Conservation (phyloP, 1,139 yeast species). For the Saccharomyces pastorianus region DNA sequence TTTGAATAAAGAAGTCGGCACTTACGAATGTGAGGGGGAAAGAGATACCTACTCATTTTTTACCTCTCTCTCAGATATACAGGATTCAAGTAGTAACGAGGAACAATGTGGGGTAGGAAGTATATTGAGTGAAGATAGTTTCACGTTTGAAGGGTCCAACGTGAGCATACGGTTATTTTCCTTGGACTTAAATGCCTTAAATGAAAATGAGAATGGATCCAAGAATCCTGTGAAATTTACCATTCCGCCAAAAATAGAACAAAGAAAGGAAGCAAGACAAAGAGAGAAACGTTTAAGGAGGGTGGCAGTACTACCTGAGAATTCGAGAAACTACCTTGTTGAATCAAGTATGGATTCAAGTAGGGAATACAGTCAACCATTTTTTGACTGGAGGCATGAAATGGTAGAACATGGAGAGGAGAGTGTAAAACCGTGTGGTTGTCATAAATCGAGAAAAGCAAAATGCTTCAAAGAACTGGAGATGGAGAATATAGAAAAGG, state of each 20-base stretch:
- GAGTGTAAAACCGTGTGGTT: not conserved
- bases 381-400: not conserved
- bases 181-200: not conserved
- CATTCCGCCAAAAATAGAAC: not conserved
- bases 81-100: not conserved
- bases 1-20: not conserved
- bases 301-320: not conserved
- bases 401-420: not conserved
- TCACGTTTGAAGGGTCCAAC: not conserved
- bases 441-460: slow-evolving; percentile 1
- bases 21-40: not conserved
- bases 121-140: not conserved
- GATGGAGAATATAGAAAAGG: not conserved
- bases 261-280: not conserved
- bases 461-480: slow-evolving; percentile 1
- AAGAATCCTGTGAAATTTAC: not conserved
- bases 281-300: not conserved
- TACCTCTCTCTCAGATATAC: not conserved
- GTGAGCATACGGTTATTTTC: not conserved
- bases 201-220: not conserved
- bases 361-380: not conserved
- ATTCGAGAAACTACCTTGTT: not conserved
- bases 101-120: not conserved
- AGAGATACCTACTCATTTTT: not conserved
- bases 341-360: not conserved